Conservation (phyloP, 164 flowering plant genomes). For the Warburgia ugandensis region DNA sequence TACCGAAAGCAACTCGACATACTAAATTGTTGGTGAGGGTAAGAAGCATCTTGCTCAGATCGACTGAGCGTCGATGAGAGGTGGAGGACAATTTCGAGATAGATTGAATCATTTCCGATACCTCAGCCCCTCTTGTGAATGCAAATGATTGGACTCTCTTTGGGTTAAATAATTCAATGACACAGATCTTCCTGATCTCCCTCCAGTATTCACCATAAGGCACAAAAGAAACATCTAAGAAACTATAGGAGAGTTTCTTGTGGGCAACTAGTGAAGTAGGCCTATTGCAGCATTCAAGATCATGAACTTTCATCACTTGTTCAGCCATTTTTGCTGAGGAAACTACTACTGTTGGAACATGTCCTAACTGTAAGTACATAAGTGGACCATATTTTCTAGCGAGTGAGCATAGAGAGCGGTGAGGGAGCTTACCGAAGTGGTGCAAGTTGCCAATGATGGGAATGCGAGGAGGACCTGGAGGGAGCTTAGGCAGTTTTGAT, state of each 20-base stretch:
- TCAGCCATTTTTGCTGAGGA: neutral
- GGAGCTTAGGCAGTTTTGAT: too few relatives aligned
- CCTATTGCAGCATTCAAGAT: neutral
- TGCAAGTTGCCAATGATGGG: neutral
- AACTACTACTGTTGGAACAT: neutral
- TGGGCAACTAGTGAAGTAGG: neutral
- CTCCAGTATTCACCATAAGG: constrained; percentile 3
- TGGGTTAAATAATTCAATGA: neutral
- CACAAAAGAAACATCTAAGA: neutral
- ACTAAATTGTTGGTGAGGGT: constrained; percentile 10
- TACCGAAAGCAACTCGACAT: constrained; percentile 27
- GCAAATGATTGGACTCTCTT: neutral
- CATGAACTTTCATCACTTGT: neutral
- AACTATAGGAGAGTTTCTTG: neutral
- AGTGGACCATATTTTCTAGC: neutral
- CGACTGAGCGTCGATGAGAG: neutral
- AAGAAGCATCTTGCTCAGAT: constrained; percentile 18
- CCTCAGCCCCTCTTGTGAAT: neutral
- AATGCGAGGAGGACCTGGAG: neutral
- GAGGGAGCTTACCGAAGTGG: neutral
- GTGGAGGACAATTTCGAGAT: neutral
- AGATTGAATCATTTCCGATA: neutral
- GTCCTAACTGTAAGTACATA: neutral
- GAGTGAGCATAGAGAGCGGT: neutral
- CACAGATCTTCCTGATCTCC: neutral